A percentile compares a stretch with the other conserved stretches of the same genome.
Conservation (phyloP, 306 rosid species). For the Ceratonia siliqua region DNA sequence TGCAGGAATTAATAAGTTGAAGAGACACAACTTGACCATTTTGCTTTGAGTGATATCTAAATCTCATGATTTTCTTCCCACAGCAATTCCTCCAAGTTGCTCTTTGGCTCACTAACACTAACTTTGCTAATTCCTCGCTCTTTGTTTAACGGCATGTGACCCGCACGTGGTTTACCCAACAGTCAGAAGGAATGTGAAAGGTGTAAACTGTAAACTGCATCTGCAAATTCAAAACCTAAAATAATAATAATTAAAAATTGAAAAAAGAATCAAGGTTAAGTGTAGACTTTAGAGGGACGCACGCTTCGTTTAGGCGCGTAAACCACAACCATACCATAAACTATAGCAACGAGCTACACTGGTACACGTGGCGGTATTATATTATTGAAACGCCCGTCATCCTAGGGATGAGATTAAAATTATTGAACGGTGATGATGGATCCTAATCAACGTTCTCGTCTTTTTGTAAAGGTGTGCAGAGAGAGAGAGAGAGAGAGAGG, state of each 20-base stretch:
- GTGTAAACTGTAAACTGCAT: conserved; percentile 15
- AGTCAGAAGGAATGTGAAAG: conserved; percentile 20
- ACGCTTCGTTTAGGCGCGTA: neutral
- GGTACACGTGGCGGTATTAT: neutral
- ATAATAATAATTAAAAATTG: neutral
- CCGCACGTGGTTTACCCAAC: conserved; percentile 3
- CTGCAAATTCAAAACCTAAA: neutral
- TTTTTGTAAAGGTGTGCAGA: conserved; percentile 29
- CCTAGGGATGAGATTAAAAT: conserved; percentile 32
- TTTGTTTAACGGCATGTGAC: neutral
- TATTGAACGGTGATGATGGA: conserved; percentile 47
- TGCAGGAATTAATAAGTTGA: no score
- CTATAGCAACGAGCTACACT: neutral
- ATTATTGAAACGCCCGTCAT: conserved; percentile 15
- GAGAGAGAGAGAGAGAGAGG: conserved; percentile 17
- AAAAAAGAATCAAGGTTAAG: conserved; percentile 9
- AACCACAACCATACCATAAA: neutral
- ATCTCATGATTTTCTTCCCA: no score
- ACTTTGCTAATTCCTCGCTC: no score
- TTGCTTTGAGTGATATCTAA: no score
- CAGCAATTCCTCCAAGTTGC: no score
- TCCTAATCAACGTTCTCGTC: conserved; percentile 59
- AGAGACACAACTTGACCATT: no score
- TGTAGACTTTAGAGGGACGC: conserved; percentile 5
- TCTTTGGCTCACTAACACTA: no score